Base-by-base conservation (phyloP, 768 basidiomycete genomes). In the Thelephora ganbajun region DNA sequence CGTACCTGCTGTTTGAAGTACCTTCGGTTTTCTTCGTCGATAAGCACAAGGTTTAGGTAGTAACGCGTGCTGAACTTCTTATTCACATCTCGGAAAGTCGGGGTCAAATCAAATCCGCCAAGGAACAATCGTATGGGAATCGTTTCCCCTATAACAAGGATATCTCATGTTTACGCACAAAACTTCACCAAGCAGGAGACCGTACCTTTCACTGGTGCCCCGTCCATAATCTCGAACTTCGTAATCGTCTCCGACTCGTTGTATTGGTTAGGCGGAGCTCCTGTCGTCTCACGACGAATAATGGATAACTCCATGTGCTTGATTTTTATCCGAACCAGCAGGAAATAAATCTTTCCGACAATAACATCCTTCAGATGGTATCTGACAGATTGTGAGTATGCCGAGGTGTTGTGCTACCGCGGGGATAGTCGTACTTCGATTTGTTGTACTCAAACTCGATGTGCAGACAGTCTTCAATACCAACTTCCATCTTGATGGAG, bases 371-470 rank as follows among this genome's bases (percentile, higher is more conserved):
- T 98, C 50, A 98, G 67, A 61, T 99, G 96, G 65, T 99, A 99
- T 66, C 94, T 99, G 50, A 3, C 3, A 34, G 23, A 43, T 12
- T 12, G 45, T 11, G 35, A 37, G 37, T 14, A 48, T 12, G 14
- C 26, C 22, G 37, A 13, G 16, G 18, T 26, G 30, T 11, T 12
- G 19, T 19, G 20, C 11, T 12, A 36, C 18, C 13, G 35, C 5
- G 23, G 20, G 18, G 14, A 39, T 33, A 26, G 16, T 70, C 85
- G 53, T 50, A 89, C 94, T 99, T 98, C 48, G 93, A 94, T 63
- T 98, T 97, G 73, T 99, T 97, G 68, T 99, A 98, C 68, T 98
- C 96, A 54, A 97, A 98, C 61, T 97, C 96, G 57, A 98, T 99
- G 62, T 98, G 94, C 57, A 98, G 65, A 63, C 96, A 98, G 59